Evolutionary conservation across 352 stramenopile genomes (phyloP).

Genomic region (Aphanomyces euteiches): DNA sequence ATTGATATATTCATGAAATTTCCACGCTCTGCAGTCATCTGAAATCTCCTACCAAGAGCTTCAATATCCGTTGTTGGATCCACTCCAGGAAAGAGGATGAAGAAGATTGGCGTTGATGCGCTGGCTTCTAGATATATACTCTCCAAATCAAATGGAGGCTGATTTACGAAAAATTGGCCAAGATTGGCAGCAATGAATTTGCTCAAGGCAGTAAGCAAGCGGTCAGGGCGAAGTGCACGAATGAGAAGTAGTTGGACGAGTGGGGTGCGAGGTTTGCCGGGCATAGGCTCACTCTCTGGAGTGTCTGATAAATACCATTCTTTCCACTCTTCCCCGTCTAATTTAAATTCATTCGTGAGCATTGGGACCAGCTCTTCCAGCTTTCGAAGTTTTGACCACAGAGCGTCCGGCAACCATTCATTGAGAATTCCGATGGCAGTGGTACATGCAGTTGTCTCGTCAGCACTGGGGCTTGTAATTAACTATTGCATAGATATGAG

Average conservation of each 20-base stretch:
- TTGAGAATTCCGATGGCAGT: slow-evolving; percentile 85
- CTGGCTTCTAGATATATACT: slow-evolving; percentile 84
- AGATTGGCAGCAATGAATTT: slow-evolving; percentile 60
- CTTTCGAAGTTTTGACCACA: slow-evolving; percentile 89
- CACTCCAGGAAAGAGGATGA: slow-evolving; percentile 90
- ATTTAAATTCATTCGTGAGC: slow-evolving; percentile 92
- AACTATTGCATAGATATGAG: slow-evolving; percentile 51
- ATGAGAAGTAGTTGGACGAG: slow-evolving; percentile 70
- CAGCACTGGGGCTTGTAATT: slow-evolving; percentile 48
- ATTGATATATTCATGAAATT: slow-evolving; percentile 86
- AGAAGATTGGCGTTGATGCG: slow-evolving; percentile 89
- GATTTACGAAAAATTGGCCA: slow-evolving; percentile 60
- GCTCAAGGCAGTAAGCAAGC: slow-evolving; percentile 67
- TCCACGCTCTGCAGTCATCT: slow-evolving; percentile 70
- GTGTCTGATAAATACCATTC: slow-evolving; percentile 92
- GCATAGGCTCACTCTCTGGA: slow-evolving; percentile 86
- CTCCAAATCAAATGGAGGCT: slow-evolving; percentile 86
- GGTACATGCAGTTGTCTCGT: slow-evolving; percentile 36
- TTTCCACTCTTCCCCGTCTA: slow-evolving; percentile 93
- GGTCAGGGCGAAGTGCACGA: slow-evolving; percentile 76
- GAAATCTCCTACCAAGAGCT: slow-evolving; percentile 71
- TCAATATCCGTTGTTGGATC: slow-evolving; percentile 85
- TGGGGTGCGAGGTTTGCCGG: slow-evolving; percentile 74
- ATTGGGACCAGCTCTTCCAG: slow-evolving; percentile 87
- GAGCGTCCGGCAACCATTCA: slow-evolving; percentile 87